Percentiles rank a stretch among this genome's conserved stretches.
These are phyloP conservation scores for Cucumis cinereus DNA, from an alignment of 306 rosid genomes.

Conservation along the genomic window DNA sequence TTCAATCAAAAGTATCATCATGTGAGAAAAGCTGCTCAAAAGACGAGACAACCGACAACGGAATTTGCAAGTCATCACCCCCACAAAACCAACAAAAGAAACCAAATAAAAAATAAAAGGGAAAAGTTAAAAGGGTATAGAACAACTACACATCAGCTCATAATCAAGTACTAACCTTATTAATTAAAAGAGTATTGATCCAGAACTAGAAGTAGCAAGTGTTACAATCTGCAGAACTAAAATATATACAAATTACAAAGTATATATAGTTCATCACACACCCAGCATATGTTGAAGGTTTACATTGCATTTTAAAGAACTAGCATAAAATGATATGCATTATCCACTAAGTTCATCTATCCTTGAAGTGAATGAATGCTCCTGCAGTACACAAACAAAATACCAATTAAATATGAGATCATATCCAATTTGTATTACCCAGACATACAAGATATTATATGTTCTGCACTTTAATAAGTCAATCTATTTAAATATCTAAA, in stretches of 20 bases:
- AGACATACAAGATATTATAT: not conserved
- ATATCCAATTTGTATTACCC: not conserved
- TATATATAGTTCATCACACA: not conserved
- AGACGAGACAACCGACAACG: not conserved
- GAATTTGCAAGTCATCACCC: not conserved
- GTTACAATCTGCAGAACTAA: not conserved
- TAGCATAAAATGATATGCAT: not conserved
- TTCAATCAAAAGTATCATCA: not conserved
- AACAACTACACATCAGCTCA: not conserved
- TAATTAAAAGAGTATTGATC: not conserved
- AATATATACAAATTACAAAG: not conserved
- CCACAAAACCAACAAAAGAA: not conserved
- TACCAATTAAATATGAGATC: not conserved
- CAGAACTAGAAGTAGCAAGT: not conserved
- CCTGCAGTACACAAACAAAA: not conserved
- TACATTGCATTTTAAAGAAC: not conserved
- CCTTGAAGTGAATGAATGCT: not conserved
- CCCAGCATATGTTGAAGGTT: not conserved
- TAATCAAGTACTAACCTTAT: not conserved
- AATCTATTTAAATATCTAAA: not conserved
- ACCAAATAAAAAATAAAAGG: not conserved
- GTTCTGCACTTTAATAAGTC: not conserved
- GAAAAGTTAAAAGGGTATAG: not conserved
- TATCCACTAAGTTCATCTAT: not conserved
- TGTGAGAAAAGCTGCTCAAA: not conserved